A percentile compares a stretch with the other conserved stretches of the same genome.
These are phyloP conservation scores for Venturia aucupariae DNA, from an alignment of 2,329 filamentous ascomycete species.

Conservation along the genomic window DNA sequence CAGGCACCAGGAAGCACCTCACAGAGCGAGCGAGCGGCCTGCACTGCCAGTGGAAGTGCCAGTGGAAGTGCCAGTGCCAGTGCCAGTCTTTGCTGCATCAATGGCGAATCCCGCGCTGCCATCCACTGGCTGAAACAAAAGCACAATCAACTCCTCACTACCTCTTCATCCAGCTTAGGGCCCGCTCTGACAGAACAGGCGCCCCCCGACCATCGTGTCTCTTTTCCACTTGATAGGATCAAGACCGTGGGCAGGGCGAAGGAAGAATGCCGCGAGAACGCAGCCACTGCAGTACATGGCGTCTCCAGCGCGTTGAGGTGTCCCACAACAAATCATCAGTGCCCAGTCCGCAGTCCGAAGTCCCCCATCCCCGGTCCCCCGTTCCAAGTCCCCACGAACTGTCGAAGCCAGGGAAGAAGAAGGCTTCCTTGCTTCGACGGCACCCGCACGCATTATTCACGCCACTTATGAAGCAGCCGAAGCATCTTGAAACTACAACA, in stretches of 20 bases:
- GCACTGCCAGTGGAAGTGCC: no score
- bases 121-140: constrained; percentile 6
- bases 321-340: no score
- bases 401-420: neutral
- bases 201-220: neutral
- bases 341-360: no score
- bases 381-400: constrained; percentile 4
- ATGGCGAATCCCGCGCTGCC: neutral
- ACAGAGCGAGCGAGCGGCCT: no score
- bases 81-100: neutral
- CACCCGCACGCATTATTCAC: no score
- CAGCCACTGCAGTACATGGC: no score
- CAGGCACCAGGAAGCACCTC: no score
- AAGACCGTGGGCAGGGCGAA: neutral
- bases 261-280: neutral
- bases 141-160: neutral
- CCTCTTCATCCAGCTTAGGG: neutral
- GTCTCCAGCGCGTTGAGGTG: no score
- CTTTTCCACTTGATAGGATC: neutral
- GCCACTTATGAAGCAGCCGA: constrained; percentile 2
- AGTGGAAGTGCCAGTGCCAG: no score
- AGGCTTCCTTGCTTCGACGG: neutral
- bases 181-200: neutral
- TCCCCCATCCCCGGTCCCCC: no score
- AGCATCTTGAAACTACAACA: constrained; percentile 5